These are phyloP conservation scores for Apiospora marii DNA, from an alignment of 2,329 filamentous ascomycete species.

Conservation along the genomic window DNA sequence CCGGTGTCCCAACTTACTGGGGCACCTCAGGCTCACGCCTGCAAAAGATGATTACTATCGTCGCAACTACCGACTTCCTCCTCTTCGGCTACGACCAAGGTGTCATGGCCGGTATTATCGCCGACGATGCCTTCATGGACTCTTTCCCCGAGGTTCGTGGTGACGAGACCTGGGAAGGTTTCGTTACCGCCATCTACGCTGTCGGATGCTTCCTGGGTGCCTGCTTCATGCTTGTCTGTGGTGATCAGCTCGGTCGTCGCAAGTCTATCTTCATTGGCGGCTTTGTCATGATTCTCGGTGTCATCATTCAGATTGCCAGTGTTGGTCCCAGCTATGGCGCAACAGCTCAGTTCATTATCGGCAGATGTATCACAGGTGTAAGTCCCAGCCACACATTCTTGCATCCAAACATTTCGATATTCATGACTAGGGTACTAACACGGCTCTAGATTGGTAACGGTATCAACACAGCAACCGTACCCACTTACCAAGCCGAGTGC, in stretches of 20 bases:
- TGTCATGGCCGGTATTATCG: conserved; percentile 44
- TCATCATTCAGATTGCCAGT: conserved; percentile 59
- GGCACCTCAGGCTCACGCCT: conserved; percentile 39
- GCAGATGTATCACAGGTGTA: conserved; percentile 57
- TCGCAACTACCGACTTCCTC: conserved; percentile 40
- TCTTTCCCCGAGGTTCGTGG: conserved; percentile 43
- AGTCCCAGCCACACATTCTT: conserved; percentile 35
- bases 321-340: conserved; percentile 55
- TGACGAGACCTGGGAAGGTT: conserved; percentile 44
- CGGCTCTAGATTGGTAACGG: conserved; percentile 49
- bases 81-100: conserved; percentile 44
- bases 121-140: conserved; percentile 37
- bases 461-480: conserved; percentile 52
- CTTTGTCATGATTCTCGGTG: conserved; percentile 62
- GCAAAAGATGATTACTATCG: conserved; percentile 40
- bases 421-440: conserved; percentile 7
- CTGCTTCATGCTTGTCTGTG: conserved; percentile 50
- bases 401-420: too few relatives aligned
- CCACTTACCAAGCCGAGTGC: conserved; percentile 47
- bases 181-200: conserved; percentile 51
- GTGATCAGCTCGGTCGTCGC: conserved; percentile 63
- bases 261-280: conserved; percentile 62
- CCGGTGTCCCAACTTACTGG: conserved; percentile 42
- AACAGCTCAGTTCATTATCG: conserved; percentile 56
- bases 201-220: conserved; percentile 53